Evolutionary conservation across 176 grass and related monocot species (phyloP).

Genomic region (Musa troglodytarum): DNA sequence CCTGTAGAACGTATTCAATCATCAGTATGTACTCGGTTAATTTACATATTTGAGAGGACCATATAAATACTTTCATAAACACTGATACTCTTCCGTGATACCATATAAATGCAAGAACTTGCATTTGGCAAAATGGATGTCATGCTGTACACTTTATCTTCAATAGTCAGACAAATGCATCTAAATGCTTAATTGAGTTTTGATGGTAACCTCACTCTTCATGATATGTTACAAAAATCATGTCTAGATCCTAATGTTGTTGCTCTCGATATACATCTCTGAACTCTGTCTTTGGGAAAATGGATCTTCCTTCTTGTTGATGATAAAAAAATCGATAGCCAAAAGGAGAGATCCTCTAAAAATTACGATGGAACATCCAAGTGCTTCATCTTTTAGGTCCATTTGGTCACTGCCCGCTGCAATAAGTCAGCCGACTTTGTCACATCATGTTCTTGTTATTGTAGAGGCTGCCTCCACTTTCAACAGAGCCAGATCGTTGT

Average conservation of each 20-base stretch:
- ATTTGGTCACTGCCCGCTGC: not conserved
- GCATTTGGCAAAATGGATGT: not conserved
- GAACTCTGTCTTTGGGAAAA: not conserved
- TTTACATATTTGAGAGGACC: too few species aligned
- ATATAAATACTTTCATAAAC: too few species aligned
- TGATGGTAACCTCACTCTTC: not conserved
- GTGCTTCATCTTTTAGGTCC: not conserved
- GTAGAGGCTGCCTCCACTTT: conserved; percentile 83
- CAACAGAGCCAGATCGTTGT: conserved; percentile 73
- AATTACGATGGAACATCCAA: not conserved
- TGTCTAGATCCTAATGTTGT: not conserved
- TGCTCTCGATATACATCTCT: not conserved
- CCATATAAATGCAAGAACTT: too few species aligned
- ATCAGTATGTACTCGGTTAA: too few species aligned
- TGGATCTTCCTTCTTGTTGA: not conserved
- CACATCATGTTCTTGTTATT: conserved; percentile 15
- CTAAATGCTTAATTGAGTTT: not conserved
- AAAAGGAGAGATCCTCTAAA: not conserved
- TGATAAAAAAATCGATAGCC: not conserved
- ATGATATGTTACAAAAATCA: not conserved
- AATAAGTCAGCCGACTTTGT: not conserved
- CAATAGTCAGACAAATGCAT: not conserved
- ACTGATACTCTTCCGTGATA: too few species aligned
- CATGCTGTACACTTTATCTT: not conserved
- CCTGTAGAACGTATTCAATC: too few species aligned